Evolutionary conservation across 768 basidiomycete species (phyloP), one percentile per base, ranked within the genome.

Genomic region (Glaciozyma antarctica): DNA sequence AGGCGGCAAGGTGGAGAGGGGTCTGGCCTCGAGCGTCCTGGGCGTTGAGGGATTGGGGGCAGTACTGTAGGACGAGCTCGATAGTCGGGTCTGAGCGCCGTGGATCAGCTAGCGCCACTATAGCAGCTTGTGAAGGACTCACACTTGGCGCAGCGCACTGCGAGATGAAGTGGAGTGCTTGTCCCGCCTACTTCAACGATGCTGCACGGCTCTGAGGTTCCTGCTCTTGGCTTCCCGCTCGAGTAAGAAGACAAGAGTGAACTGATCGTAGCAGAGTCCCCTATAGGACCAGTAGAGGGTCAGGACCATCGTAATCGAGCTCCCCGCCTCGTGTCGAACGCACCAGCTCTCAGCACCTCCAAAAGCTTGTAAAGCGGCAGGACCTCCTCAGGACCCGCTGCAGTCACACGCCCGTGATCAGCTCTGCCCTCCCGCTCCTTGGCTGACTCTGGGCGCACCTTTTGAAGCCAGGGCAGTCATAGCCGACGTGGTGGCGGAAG

Each of bases 1-100:
- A 83, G 0, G 88, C 85, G 76, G 85, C 81, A 76, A 92, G 74
- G 80, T 85, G 83, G 0, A 91, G 80, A 0, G 90, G 85, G 0
- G 87, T 88, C 6, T 79, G 81, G 1, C 86, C 86, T 0, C 87
- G 86, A 0, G 84, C 38, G n/a, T 72, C 71, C 30, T 64, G 67
- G 28, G 69, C 53, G 60, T 71, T 73, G 47, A 72, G 49, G 15
- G 72, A 57, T 0, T 32, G 19, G 0, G 73, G 64, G 22, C 58
- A 24, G 41, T 68, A 65, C 28, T 61, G 52, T 41, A 68, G 60
- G 45, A 74, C 67, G 48, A 68, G 51, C 49, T 67, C 66, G 65
- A 72, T 56, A 7, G 65, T 68, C 32, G 71, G 49, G 45, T 58
- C 65, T 70, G 56, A 8, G 24, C 64, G 55, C 22, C 62, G 32